These are phyloP conservation scores for Lodderomyces oxycetoniae DNA, from an alignment of 1,139 yeast species.

Conservation along the genomic window DNA sequence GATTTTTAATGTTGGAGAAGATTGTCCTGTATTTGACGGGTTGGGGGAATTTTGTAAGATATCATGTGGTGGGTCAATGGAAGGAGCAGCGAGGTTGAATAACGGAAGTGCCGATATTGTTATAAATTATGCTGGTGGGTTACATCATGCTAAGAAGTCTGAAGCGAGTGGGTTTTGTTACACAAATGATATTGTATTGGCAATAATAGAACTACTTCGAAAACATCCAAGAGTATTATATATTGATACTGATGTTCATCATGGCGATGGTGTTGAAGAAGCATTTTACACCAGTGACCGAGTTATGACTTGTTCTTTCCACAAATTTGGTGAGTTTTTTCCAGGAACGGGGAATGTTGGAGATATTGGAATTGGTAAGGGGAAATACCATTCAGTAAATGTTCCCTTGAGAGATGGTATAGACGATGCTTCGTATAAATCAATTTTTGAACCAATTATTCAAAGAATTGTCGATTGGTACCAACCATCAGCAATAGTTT, in stretches of 20 bases:
- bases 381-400: conserved; percentile 81
- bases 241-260: conserved; percentile 94
- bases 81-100: conserved; percentile 83
- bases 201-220: conserved; percentile 75
- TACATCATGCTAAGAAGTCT: conserved; percentile 93
- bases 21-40: conserved; percentile 97
- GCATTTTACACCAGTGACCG: conserved; percentile 94
- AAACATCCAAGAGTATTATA: conserved; percentile 89
- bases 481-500: conserved; percentile 90
- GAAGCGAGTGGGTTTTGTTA: conserved; percentile 96
- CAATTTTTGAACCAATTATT: conserved; percentile 83
- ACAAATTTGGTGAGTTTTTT: conserved; percentile 93
- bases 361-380: conserved; percentile 84
- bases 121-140: conserved; percentile 95
- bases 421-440: conserved; percentile 87
- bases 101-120: conserved; percentile 91
- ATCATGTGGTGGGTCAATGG: conserved; percentile 93
- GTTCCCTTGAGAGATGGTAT: conserved; percentile 94
- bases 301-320: conserved; percentile 95
- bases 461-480: conserved; percentile 82
- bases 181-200: conserved; percentile 88
- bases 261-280: conserved; percentile 98
- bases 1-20: conserved; percentile 95
- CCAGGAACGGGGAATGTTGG: conserved; percentile 93
- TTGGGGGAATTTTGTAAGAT: conserved; percentile 81